phyloP scores from a whole-genome alignment of 371 early-diverging fungal species.

The Choanephora cucurbitarum region DNA sequence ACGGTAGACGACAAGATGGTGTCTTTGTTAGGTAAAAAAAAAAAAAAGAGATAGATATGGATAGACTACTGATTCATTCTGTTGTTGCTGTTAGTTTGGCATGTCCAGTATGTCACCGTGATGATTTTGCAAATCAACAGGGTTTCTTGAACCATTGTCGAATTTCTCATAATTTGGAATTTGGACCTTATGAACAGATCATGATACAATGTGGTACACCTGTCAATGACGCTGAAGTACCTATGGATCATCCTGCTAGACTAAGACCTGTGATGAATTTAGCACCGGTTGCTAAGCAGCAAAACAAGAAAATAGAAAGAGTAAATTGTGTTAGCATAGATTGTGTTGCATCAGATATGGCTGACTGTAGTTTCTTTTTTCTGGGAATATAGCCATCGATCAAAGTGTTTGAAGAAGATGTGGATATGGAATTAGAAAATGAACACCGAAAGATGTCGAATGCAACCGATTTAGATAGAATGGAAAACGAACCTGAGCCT shows the following conservation, averaged over 20 bases:
- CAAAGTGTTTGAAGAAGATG: conserved; percentile 72
- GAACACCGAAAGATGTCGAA: conserved; percentile 1
- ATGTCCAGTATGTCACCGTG: conserved; percentile 60
- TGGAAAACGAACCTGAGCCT: no score
- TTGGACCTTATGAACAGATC: conserved; percentile 71
- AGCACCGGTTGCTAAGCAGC: conserved; percentile 7
- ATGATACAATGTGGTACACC: conserved; percentile 68
- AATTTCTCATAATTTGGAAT: conserved; percentile 66
- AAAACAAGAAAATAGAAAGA: conserved; percentile 31
- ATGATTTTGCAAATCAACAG: conserved; percentile 72
- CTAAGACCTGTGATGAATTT: conserved; percentile 32
- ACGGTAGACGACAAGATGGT: conserved; percentile 61
- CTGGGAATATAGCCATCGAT: conserved; percentile 69
- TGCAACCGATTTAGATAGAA: no score
- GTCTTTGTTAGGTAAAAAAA: conserved; percentile 57
- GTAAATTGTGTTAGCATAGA: conserved; percentile 23
- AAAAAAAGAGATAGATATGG: no score
- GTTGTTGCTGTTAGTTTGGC: conserved; percentile 39
- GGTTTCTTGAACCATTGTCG: conserved; percentile 85
- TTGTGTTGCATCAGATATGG: no score
- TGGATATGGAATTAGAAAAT: conserved; percentile 57
- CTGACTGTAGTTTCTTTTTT: no score
- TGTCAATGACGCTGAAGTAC: conserved; percentile 67
- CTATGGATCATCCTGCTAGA: conserved; percentile 59
- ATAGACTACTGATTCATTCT: no score